Evolutionary conservation across 23 red algal genomes (phyloP).

Genomic region (Cyanidioschyzon merolae): DNA sequence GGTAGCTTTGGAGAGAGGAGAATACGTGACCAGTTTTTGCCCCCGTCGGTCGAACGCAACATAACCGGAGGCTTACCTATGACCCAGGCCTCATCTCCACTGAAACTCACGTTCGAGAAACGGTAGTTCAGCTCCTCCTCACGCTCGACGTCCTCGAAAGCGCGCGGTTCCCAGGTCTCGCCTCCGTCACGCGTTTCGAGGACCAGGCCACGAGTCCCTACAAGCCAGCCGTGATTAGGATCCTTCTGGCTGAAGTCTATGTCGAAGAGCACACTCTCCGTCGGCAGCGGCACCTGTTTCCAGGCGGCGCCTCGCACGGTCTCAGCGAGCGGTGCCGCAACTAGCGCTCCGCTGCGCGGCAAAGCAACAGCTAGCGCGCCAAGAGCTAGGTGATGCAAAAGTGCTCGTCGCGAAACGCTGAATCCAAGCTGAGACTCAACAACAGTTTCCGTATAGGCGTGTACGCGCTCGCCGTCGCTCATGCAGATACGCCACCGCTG

Average conservation of each 20-base stretch:
- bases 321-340: background rate
- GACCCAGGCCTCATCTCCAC: conserved; percentile 79
- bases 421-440: no score
- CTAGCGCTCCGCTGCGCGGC: background rate
- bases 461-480: no score
- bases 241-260: conserved; percentile 46
- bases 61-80: conserved; percentile 85
- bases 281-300: conserved; percentile 4
- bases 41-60: conserved; percentile 59
- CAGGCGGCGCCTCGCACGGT: conserved; percentile 6
- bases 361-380: background rate
- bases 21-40: conserved; percentile 83
- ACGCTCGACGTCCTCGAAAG: conserved; percentile 51
- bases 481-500: no score
- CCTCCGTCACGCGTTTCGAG: conserved; percentile 74
- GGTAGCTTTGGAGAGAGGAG: conserved; percentile 77
- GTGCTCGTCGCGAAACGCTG: background rate
- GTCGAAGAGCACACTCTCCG: conserved; percentile 34
- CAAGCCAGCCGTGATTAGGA: conserved; percentile 70
- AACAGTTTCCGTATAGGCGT: no score
- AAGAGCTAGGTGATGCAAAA: background rate
- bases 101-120: conserved; percentile 69
- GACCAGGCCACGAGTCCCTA: conserved; percentile 75
- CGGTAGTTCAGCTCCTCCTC: conserved; percentile 97
- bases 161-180: conserved; percentile 58